These are phyloP conservation scores for Spinellus fusiger DNA, from an alignment of 192 early-diverging fungal species.

Conservation along the genomic window DNA sequence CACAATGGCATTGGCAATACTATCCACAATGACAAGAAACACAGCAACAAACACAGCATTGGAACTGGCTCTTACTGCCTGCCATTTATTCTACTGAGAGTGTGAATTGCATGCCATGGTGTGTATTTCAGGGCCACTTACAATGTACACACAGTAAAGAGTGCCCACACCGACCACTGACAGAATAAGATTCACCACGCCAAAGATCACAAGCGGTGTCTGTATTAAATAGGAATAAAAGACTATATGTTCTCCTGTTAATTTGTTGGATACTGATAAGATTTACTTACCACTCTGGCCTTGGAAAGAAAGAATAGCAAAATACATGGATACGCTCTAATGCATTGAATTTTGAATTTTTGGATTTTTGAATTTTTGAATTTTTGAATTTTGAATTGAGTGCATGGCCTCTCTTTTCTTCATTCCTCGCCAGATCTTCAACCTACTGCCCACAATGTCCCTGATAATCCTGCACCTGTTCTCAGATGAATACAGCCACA, in stretches of 20 bases:
- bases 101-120: not conserved
- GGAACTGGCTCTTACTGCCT: conserved; percentile 6
- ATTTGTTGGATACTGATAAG: not conserved
- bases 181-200: conserved; percentile 11
- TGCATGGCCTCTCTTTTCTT: not conserved
- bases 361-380: too few species aligned
- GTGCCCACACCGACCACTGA: not conserved
- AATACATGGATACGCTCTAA: conserved; percentile 28
- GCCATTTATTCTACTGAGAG: conserved; percentile 18
- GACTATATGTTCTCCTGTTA: too few species aligned
- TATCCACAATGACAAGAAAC: conserved; percentile 22
- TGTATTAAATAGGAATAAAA: conserved; percentile 8
- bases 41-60: conserved; percentile 18
- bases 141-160: not conserved
- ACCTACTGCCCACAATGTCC: conserved; percentile 17
- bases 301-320: conserved; percentile 27
- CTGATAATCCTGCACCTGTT: not conserved
- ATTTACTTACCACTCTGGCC: conserved; percentile 19
- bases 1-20: conserved; percentile 26
- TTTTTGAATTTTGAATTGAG: too few species aligned
- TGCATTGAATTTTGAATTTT: not conserved
- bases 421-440: not conserved
- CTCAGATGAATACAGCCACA: conserved; percentile 16
- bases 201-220: conserved; percentile 2
- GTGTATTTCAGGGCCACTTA: not conserved